Percentiles rank a stretch among this genome's conserved stretches.
Evolutionary conservation across 176 grass and related monocot genomes (phyloP).

Genomic region (Oryza officinalis): DNA sequence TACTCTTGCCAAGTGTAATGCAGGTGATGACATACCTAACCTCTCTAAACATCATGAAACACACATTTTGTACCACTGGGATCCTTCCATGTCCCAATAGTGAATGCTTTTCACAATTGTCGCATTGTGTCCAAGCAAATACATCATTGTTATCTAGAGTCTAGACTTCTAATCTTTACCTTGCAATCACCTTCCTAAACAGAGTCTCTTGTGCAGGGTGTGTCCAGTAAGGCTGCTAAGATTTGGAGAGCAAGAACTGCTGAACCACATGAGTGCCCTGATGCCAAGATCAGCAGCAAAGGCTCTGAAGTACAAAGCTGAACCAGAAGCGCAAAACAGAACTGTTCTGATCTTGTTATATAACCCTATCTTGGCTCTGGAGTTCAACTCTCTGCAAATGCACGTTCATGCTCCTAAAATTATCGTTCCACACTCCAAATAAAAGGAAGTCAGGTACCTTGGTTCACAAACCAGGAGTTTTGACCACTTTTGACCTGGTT

Average conservation of each 20-base stretch:
- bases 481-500: slow-evolving; percentile 6
- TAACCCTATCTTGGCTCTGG: slow-evolving; percentile 72
- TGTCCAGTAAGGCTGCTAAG: slow-evolving; percentile 56
- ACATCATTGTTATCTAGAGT: not conserved
- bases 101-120: too few relatives aligned
- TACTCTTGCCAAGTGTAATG: slow-evolving; percentile 88
- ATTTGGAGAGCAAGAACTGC: slow-evolving; percentile 48
- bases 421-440: slow-evolving; percentile 40
- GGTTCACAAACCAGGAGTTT: slow-evolving; percentile 19
- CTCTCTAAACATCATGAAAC: not conserved
- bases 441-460: slow-evolving; percentile 44
- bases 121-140: not conserved
- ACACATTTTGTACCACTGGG: not conserved
- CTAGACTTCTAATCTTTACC: not conserved
- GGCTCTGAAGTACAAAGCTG: slow-evolving; percentile 6
- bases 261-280: slow-evolving; percentile 27
- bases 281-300: slow-evolving; percentile 7
- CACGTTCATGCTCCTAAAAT: slow-evolving; percentile 64
- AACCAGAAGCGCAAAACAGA: slow-evolving; percentile 36
- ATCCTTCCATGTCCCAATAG: not conserved
- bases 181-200: slow-evolving; percentile 27
- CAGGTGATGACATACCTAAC: slow-evolving; percentile 51
- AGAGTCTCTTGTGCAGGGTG: slow-evolving; percentile 50
- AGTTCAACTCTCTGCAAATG: slow-evolving; percentile 87
- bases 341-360: slow-evolving; percentile 73